Evolutionary conservation across 495 filamentous ascomycete species (phyloP), one percentile per base, ranked within the genome.

Genomic region (Talaromyces trachyspermus): DNA sequence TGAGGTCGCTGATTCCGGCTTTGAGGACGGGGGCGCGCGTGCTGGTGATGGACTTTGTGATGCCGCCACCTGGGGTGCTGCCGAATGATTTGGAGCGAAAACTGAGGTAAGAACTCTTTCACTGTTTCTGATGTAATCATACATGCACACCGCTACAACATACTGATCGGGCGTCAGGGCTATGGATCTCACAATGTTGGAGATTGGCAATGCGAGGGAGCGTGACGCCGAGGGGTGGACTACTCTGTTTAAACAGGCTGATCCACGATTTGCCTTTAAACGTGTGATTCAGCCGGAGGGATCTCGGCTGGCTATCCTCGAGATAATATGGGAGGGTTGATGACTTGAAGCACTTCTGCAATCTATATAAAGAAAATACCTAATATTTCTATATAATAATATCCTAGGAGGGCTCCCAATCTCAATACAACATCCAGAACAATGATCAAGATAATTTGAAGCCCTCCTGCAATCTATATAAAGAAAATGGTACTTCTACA

Each of bases 1-100:
- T 84, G 18, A 53, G 58, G 45, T 66, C 64, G 42, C 52, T 81
- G 18, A 68, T 79, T 30, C 78, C 78, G 4, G 75, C 75, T 0
- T 60, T 83, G 19, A 80, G 77, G 54, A 62, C 65, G 2, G 75
- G 75, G 37, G 67, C 77, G 8, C 65, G 63, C 39, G 54, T 78
- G 5, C 44, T 80, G 8, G 52, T 79, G n/a, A 60, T 62, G 24
- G 78, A 79, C 48, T 57, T 57, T 19, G 52, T 68, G 5, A 43
- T 73, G 22, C 54, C 64, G 4, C 46, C 35, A 14, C 54, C 60
- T 2, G 53, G 52, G 6, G 42, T 47, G 4, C 32, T 51, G 2
- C 29, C 40, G 4, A 44, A 45, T 22, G 5, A 25, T 1, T 7
- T 36, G 7, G 49, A 51, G 9, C 25, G 49, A 8, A 38, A 37